A percentile compares a stretch with the other conserved stretches of the same genome.
Conservation (phyloP, 1,139 yeast genomes). For the Pichiaceae sp. region DNA sequence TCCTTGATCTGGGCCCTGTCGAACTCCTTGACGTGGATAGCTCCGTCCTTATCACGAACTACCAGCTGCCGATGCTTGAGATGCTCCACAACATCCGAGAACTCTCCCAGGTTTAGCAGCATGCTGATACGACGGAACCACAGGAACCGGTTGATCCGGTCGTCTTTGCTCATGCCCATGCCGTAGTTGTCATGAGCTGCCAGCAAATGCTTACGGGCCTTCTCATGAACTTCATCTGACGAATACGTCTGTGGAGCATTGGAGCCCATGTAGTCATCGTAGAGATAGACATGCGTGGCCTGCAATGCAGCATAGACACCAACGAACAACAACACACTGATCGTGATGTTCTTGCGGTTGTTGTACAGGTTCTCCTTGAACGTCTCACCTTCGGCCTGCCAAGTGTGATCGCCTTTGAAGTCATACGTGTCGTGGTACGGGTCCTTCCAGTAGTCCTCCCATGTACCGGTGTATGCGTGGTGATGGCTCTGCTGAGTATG, state of each 20-base stretch:
- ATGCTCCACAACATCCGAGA: conserved; percentile 14
- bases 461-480: conserved; percentile 33
- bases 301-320: conserved; percentile 36
- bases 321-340: conserved; percentile 34
- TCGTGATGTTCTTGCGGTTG: conserved; percentile 38
- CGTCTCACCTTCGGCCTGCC: conserved; percentile 26
- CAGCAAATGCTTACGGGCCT: conserved; percentile 37
- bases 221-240: conserved; percentile 32
- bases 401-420: conserved; percentile 15
- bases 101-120: conserved; percentile 18
- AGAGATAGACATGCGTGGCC: conserved; percentile 25
- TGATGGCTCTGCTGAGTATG: conserved; percentile 2
- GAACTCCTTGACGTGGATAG: not conserved
- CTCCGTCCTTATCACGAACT: conserved; percentile 2
- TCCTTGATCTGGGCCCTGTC: not conserved
- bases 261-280: conserved; percentile 23
- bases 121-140: conserved; percentile 43
- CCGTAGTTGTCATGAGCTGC: conserved; percentile 47
- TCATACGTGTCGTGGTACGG: conserved; percentile 15
- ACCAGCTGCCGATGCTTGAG: conserved; percentile 11
- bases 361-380: conserved; percentile 28
- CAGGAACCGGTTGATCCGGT: conserved; percentile 49
- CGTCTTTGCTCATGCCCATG: conserved; percentile 40
- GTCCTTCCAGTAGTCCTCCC: conserved; percentile 44
- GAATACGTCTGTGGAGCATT: conserved; percentile 13